A percentile compares a stretch with the other conserved stretches of the same genome.
These are phyloP conservation scores for Rhexocercosporidium sp. DNA, from an alignment of 2,329 filamentous ascomycete species.

Conservation along the genomic window DNA sequence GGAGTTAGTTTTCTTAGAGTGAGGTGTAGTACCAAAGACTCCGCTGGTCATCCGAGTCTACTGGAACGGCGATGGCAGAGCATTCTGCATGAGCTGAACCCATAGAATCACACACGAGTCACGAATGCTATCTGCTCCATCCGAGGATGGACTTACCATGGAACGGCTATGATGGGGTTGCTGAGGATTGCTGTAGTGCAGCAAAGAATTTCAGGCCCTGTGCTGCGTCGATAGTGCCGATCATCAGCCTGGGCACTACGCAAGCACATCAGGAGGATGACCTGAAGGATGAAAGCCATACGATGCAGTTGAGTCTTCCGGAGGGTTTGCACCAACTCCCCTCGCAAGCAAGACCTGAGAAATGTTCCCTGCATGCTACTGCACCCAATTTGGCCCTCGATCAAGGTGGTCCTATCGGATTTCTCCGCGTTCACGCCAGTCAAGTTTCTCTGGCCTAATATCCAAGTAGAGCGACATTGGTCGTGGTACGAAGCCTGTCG, in stretches of 20 bases:
- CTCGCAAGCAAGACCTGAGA: background rate
- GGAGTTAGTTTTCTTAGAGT: constrained; percentile 3
- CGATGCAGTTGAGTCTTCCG: background rate
- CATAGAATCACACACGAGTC: constrained; percentile 5
- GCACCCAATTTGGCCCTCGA: background rate
- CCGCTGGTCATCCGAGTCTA: background rate
- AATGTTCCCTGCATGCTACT: constrained; percentile 2
- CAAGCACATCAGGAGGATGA: background rate
- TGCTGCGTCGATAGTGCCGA: background rate
- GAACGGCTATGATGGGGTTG: background rate
- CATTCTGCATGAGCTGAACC: background rate
- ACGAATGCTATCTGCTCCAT: constrained; percentile 5
- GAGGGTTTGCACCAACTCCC: background rate
- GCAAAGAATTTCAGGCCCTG: too few species aligned
- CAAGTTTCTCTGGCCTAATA: background rate
- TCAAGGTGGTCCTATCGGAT: background rate
- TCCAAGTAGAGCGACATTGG: background rate
- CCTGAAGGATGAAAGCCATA: background rate
- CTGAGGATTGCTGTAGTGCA: background rate
- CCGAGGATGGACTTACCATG: background rate
- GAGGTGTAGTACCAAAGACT: background rate
- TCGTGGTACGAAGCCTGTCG: background rate
- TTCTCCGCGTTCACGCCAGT: background rate
- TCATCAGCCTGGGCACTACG: background rate
- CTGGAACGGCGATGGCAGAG: constrained; percentile 8